Percentiles rank a stretch among this genome's conserved stretches.
Conservation (phyloP, 106 monocot genomes). For the Posidonia australis region DNA sequence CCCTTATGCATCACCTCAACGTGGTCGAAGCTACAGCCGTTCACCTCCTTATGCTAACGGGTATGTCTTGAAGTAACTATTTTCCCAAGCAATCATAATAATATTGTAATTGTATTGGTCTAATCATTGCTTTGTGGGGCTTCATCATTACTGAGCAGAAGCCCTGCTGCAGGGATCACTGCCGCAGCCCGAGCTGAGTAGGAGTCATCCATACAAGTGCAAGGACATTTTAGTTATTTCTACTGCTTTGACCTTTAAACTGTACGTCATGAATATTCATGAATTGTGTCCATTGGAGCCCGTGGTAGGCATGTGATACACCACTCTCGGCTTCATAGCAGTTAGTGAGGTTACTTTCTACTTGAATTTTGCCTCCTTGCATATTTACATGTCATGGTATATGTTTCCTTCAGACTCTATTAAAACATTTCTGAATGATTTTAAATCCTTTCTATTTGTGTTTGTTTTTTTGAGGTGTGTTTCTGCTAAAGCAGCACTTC, state of each 20-base stretch:
- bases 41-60: constrained; percentile 16
- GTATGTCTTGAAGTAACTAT: background rate
- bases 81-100: background rate
- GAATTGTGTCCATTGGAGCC: background rate
- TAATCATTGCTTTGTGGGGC: background rate
- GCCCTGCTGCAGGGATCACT: constrained; percentile 3
- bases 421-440: background rate
- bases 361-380: background rate
- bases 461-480: background rate
- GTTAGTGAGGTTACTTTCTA: constrained; percentile 14
- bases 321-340: constrained; percentile 3
- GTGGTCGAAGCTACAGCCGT: constrained; percentile 10
- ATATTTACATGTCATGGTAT: background rate
- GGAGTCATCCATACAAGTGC: background rate
- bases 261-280: background rate
- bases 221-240: background rate
- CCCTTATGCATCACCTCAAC: constrained; percentile 1
- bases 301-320: background rate
- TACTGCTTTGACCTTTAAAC: background rate
- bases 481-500: constrained; percentile 4
- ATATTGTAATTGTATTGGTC: background rate
- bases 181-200: background rate
- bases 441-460: background rate
- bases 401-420: background rate
- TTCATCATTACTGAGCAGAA: constrained; percentile 5